Percentiles rank a stretch among this genome's conserved stretches.
Evolutionary conservation across 192 early-diverging fungal genomes (phyloP).

Genomic region (Phlyctochytrium planicorne): DNA sequence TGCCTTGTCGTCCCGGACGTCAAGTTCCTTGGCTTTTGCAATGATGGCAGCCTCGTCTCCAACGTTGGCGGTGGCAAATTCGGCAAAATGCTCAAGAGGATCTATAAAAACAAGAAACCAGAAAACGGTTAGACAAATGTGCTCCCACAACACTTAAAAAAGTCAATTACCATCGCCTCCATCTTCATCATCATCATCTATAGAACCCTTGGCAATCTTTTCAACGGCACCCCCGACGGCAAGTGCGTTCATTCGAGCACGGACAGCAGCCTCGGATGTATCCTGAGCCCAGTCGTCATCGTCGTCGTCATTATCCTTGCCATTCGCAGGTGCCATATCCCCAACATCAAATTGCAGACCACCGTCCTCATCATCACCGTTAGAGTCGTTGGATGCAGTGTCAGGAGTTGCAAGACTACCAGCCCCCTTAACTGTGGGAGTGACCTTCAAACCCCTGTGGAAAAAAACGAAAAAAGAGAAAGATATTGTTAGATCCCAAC

Average conservation of each 20-base stretch:
- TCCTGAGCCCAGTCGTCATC: constrained; percentile 78
- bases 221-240: constrained; percentile 43
- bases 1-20: constrained; percentile 78
- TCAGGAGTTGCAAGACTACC: constrained; percentile 38
- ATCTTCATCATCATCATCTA: constrained; percentile 66
- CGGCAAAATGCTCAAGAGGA: constrained; percentile 80
- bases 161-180: constrained; percentile 42
- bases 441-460: no score
- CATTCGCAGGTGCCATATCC: constrained; percentile 52
- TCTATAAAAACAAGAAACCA: constrained; percentile 7
- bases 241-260: constrained; percentile 70
- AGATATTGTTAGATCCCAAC: not conserved
- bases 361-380: constrained; percentile 61
- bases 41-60: constrained; percentile 50
- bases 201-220: constrained; percentile 47
- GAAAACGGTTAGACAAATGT: no score
- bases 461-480: not conserved
- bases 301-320: constrained; percentile 61
- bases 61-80: constrained; percentile 61
- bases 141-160: not conserved
- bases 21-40: constrained; percentile 74
- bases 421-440: constrained; percentile 12
- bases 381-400: constrained; percentile 44
- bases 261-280: constrained; percentile 75
- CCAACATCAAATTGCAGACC: constrained; percentile 69